Evolutionary conservation across 495 filamentous ascomycete genomes (phyloP).

Genomic region (Hyaloscypha bicolor): DNA sequence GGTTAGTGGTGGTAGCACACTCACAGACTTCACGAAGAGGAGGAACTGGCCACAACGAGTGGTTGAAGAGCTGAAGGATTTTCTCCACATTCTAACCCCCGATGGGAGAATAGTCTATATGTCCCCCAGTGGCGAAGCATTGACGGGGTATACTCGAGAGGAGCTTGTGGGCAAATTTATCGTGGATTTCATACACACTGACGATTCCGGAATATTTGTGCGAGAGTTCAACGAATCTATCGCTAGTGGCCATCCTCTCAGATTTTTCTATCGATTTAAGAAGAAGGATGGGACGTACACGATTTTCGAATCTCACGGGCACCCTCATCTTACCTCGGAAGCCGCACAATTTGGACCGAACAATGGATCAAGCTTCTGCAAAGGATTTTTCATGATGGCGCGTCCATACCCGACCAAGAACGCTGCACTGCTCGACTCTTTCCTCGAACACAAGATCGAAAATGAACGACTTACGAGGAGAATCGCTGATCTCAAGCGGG

Average conservation of each 20-base stretch:
- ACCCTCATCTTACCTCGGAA: constrained; percentile 83
- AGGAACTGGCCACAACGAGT: constrained; percentile 89
- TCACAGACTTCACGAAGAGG: constrained; percentile 83
- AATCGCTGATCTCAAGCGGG: constrained; percentile 81
- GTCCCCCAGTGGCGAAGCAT: constrained; percentile 73
- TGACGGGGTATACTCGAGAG: constrained; percentile 74
- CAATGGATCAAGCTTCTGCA: constrained; percentile 69
- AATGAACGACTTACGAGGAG: constrained; percentile 85
- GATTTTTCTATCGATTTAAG: constrained; percentile 87
- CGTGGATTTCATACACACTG: constrained; percentile 79
- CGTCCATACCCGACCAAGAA: constrained; percentile 90
- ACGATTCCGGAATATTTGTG: constrained; percentile 83
- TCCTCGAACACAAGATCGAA: constrained; percentile 96
- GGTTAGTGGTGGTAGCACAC: constrained; percentile 57
- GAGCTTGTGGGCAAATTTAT: constrained; percentile 77
- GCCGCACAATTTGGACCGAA: constrained; percentile 62
- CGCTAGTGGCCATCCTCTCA: constrained; percentile 72
- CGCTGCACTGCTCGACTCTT: constrained; percentile 83
- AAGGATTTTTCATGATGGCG: constrained; percentile 92
- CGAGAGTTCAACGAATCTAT: constrained; percentile 92
- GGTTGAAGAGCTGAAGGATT: constrained; percentile 86
- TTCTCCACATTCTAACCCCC: constrained; percentile 83
- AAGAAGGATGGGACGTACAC: constrained; percentile 72
- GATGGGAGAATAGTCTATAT: constrained; percentile 83
- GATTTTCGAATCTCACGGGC: constrained; percentile 88